These are phyloP conservation scores for Pleomassaria siparia DNA, from an alignment of 2,329 filamentous ascomycete genomes.

Conservation along the genomic window DNA sequence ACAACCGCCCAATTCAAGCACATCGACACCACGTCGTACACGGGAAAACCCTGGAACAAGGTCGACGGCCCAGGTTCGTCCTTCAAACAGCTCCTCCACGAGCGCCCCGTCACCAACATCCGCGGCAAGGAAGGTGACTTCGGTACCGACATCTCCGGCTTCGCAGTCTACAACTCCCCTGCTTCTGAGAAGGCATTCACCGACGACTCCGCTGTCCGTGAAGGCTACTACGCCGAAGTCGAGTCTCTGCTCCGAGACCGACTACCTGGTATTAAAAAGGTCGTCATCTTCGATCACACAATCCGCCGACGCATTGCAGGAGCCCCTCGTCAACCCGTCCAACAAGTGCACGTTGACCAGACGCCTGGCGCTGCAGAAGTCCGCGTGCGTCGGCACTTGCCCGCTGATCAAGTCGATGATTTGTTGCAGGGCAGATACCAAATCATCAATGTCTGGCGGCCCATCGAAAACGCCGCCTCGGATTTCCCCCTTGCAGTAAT, in stretches of 20 bases:
- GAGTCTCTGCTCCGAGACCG: slow-evolving; percentile 58
- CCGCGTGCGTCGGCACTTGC: slow-evolving; percentile 63
- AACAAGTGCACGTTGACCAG: slow-evolving; percentile 73
- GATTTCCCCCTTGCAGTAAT: slow-evolving; percentile 70
- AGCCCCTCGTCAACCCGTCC: slow-evolving; percentile 64
- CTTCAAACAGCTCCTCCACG: slow-evolving; percentile 51
- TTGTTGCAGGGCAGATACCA: slow-evolving; percentile 62
- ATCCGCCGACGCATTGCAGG: slow-evolving; percentile 60
- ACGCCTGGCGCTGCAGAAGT: slow-evolving; percentile 63
- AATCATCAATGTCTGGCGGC: slow-evolving; percentile 72
- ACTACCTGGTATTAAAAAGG: slow-evolving; percentile 59
- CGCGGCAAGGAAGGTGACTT: slow-evolving; percentile 55
- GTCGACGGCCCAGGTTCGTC: slow-evolving; percentile 63
- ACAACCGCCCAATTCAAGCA: slow-evolving; percentile 62
- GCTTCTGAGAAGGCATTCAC: slow-evolving; percentile 58
- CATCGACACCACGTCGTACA: slow-evolving; percentile 58
- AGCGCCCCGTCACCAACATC: slow-evolving; percentile 57
- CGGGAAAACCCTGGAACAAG: slow-evolving; percentile 63
- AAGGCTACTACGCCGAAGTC: slow-evolving; percentile 63
- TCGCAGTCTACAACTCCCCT: slow-evolving; percentile 57
- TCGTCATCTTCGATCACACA: slow-evolving; percentile 73
- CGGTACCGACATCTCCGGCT: slow-evolving; percentile 60
- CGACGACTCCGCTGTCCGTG: slow-evolving; percentile 58
- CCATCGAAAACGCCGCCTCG: slow-evolving; percentile 64
- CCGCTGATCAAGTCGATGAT: slow-evolving; percentile 57